Percentiles rank a stretch among this genome's conserved stretches.
Evolutionary conservation across 257 asterid genomes (phyloP).

Genomic region (Solanum medicagineum): DNA sequence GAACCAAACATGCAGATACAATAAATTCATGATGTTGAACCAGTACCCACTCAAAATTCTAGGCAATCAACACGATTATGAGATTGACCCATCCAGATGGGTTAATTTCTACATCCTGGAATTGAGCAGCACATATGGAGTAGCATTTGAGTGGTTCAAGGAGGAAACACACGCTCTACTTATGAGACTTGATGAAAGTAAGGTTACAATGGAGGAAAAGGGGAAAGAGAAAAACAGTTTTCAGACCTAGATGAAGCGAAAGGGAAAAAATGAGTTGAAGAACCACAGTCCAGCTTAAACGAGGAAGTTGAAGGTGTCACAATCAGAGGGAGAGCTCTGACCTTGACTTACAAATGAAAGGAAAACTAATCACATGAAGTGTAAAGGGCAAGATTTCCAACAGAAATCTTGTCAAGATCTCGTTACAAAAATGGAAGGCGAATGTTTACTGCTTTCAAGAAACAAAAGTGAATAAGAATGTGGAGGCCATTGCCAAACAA

Average conservation of each 20-base stretch:
- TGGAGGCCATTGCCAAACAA: not conserved
- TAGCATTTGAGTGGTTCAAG: not conserved
- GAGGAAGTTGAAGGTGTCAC: not conserved
- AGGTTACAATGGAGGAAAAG: not conserved
- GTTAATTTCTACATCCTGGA: not conserved
- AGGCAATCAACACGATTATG: not conserved
- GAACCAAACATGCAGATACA: not conserved
- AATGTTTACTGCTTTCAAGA: not conserved
- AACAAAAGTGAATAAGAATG: not conserved
- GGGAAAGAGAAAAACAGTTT: not conserved
- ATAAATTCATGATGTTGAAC: not conserved
- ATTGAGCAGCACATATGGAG: not conserved
- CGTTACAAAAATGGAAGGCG: not conserved
- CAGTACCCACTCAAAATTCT: not conserved
- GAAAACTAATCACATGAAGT: not conserved
- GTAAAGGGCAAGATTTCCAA: not conserved
- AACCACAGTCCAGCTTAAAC: not conserved
- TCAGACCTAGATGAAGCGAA: not conserved
- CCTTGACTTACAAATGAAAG: not conserved
- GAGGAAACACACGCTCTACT: not conserved
- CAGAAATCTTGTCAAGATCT: not conserved
- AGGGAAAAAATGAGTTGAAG: not conserved
- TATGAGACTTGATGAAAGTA: not conserved
- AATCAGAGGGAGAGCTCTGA: not conserved
- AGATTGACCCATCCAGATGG: not conserved